Percentiles rank a stretch among this genome's conserved stretches.
These are phyloP conservation scores for Phytophthora hibernalis DNA, from an alignment of 352 stramenopile species.

Conservation along the genomic window DNA sequence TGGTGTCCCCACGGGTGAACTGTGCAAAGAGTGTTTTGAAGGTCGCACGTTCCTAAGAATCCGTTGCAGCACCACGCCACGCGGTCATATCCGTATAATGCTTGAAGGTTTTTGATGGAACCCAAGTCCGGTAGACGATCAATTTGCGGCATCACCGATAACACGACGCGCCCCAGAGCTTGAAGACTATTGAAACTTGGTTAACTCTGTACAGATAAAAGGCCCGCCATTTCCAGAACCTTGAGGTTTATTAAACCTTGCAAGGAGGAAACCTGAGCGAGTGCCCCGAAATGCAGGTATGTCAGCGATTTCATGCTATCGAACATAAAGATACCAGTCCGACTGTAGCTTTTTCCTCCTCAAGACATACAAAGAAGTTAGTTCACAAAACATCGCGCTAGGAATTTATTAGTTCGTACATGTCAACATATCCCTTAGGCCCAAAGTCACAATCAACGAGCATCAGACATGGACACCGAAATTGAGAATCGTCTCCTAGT, in stretches of 20 bases:
- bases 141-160: no score
- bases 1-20: background rate
- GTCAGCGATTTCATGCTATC: constrained; percentile 35
- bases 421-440: constrained; percentile 21
- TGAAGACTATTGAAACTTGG: constrained; percentile 18
- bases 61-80: constrained; percentile 35
- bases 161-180: background rate
- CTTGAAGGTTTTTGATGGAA: constrained; percentile 11
- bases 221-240: constrained; percentile 18
- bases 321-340: constrained; percentile 25
- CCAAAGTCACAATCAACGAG: constrained; percentile 35
- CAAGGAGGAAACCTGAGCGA: constrained; percentile 24
- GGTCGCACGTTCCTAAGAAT: constrained; percentile 26
- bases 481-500: background rate
- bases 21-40: constrained; percentile 8
- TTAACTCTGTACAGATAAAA: constrained; percentile 20
- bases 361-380: background rate
- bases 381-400: no score
- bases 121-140: constrained; percentile 16
- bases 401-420: no score
- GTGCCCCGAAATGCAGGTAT: constrained; percentile 31
- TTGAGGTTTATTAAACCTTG: constrained; percentile 31
- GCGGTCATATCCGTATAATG: constrained; percentile 3
- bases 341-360: constrained; percentile 8
- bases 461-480: constrained; percentile 40